These are phyloP conservation scores for Neurospora sp. DNA, from an alignment of 495 filamentous ascomycete genomes.

Conservation along the genomic window DNA sequence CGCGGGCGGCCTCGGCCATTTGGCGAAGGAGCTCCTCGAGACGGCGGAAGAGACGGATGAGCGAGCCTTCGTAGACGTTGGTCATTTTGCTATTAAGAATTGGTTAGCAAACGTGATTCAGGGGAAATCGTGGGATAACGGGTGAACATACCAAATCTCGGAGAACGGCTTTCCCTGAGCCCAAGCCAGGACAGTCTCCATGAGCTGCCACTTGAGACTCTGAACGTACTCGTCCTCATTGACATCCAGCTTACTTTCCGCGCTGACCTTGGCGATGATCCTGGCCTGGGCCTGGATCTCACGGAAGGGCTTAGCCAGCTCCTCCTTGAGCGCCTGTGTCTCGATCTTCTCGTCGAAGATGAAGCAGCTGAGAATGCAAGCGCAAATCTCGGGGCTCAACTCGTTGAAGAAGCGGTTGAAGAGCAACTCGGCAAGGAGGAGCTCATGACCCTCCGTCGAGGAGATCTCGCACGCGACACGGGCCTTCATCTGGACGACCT, in stretches of 20 bases:
- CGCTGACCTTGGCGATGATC: constrained; percentile 80
- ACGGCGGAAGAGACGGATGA: constrained; percentile 92
- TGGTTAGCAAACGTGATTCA: not conserved
- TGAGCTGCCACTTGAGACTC: constrained; percentile 82
- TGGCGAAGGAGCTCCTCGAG: constrained; percentile 93
- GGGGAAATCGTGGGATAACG: not conserved
- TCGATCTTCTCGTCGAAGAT: constrained; percentile 93
- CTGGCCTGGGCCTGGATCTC: constrained; percentile 79
- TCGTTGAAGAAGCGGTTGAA: constrained; percentile 99
- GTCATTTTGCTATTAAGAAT: constrained; percentile 76
- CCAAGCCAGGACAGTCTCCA: constrained; percentile 95
- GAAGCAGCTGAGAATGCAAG: constrained; percentile 80
- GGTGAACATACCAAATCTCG: constrained; percentile 74
- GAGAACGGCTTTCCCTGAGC: constrained; percentile 84
- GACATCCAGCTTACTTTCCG: constrained; percentile 81
- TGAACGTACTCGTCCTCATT: constrained; percentile 89
- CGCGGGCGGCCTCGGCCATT: constrained; percentile 92
- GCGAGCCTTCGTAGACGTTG: constrained; percentile 89
- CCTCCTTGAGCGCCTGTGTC: constrained; percentile 62
- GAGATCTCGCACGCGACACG: constrained; percentile 93
- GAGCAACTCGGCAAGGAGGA: constrained; percentile 82
- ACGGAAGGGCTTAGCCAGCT: constrained; percentile 72
- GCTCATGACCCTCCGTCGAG: constrained; percentile 75
- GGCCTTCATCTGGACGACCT: constrained; percentile 91
- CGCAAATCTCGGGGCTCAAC: constrained; percentile 73